Evolutionary conservation across 2,329 filamentous ascomycete species (phyloP), one percentile per base, ranked within the genome.

Genomic region (Massarina eburnea): DNA sequence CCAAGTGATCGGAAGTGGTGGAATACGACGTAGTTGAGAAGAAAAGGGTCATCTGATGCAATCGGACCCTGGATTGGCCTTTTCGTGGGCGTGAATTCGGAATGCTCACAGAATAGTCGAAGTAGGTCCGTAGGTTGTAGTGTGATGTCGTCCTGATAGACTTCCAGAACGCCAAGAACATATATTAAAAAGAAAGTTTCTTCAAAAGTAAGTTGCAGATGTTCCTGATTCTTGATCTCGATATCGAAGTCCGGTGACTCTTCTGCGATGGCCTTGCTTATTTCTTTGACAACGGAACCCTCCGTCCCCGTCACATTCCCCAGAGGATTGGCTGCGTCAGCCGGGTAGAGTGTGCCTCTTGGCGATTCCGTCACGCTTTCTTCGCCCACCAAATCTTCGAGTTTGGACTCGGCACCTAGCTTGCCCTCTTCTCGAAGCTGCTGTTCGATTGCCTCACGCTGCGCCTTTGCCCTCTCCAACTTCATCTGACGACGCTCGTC

Each of bases 1-100:
- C 94, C 94, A 0, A 97, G 78, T 0, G 91, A 95, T 29, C 94
- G 86, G 73, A 96, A 99, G 67, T 99, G 92, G 66, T 99, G 94
- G 68, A 96, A 99, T 15, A 89, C 89, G 10, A 84, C 84, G 62
- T 97, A 99, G 46, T 89, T 85, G 1, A 96, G 69, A 17, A 97
- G 74, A 69, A 99, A 99, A 0, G 83, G 80, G 60, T 95, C 89
- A 66, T 96, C 90, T 0, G 90, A 83, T 14, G 80, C 76, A 3
- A 90, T 76, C 9, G 71, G 39, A 9, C 21, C 21, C 10, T 33
- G 17, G 14, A 37, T 27, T n/a, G 24, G 40, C 19, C 41, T 37
- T 29, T 27, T 35, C 18, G 22, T 64, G 12, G 34, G 12, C 59
- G 64, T 87, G 41, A 86, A 88, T 58, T 84, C 84, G 0, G 86